These are phyloP conservation scores for Colletotrichum incanum DNA, from an alignment of 2,329 filamentous ascomycete genomes.

Conservation along the genomic window DNA sequence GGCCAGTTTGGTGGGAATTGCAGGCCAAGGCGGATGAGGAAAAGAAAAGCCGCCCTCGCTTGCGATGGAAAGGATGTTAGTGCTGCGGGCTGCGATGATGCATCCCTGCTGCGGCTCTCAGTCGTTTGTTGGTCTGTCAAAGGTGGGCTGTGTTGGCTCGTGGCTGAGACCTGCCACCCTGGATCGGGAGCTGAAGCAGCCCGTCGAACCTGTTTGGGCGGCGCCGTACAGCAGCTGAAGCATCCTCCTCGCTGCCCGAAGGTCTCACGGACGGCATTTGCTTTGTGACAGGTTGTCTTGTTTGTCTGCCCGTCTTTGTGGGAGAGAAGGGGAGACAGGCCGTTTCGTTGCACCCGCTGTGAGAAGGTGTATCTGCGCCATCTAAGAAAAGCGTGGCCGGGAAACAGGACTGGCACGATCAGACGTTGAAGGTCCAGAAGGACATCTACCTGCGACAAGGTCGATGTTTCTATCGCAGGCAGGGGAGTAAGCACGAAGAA, in stretches of 20 bases:
- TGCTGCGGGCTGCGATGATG: conserved; percentile 28
- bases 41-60: conserved; percentile 1
- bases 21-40: not conserved
- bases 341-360: too few relatives aligned
- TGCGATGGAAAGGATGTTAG: not conserved
- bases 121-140: conserved; percentile 3
- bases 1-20: not conserved
- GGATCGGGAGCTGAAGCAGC: conserved; percentile 24
- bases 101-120: conserved; percentile 38
- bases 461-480: conserved; percentile 1
- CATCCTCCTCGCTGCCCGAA: not conserved
- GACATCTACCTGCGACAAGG: conserved; percentile 31
- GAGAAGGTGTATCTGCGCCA: not conserved
- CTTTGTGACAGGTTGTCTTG: not conserved
- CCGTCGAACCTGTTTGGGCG: conserved; percentile 1
- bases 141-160: conserved; percentile 12
- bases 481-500: not conserved
- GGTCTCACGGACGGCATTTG: not conserved
- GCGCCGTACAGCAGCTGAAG: conserved; percentile 23
- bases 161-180: conserved; percentile 41
- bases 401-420: conserved; percentile 21
- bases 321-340: not conserved
- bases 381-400: not conserved
- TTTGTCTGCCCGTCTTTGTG: not conserved
- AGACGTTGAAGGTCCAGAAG: conserved; percentile 17